Percentiles rank a stretch among this genome's conserved stretches.
These are phyloP conservation scores for Tetrahymena thermophila DNA, from an alignment of 73 alveolate species.

Conservation along the genomic window DNA sequence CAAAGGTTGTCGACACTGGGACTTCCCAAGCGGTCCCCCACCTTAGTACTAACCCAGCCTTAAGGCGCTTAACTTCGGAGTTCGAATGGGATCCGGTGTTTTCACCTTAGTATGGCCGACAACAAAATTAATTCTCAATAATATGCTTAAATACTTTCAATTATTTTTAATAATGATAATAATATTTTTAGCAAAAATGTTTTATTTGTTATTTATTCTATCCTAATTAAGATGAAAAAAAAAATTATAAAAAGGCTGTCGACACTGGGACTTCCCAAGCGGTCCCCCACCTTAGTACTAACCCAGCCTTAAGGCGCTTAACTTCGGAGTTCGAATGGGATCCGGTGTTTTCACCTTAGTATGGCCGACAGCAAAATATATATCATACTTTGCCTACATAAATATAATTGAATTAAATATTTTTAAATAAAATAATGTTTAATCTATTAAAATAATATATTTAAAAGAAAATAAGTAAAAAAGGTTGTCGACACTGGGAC, in stretches of 20 bases:
- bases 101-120: too few relatives aligned
- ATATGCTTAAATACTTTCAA: too few relatives aligned
- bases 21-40: conserved; percentile 99
- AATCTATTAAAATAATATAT: too few relatives aligned
- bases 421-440: not conserved
- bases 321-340: conserved; percentile 98
- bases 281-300: conserved; percentile 98
- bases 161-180: too few relatives aligned
- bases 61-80: conserved; percentile 98
- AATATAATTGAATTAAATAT: not conserved
- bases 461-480: too few relatives aligned
- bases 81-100: conserved; percentile 98
- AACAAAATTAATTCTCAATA: too few relatives aligned
- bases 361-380: conserved; percentile 73
- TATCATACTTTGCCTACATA: not conserved
- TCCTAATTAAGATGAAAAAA: too few relatives aligned
- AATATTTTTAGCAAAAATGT: too few relatives aligned
- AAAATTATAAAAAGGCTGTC: too few relatives aligned
- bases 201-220: too few relatives aligned
- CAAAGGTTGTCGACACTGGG: conserved; percentile 67
- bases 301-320: conserved; percentile 95
- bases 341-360: conserved; percentile 95
- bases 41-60: conserved; percentile 96
- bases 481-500: conserved; percentile 72
- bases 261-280: conserved; percentile 82